phyloP scores from a whole-genome alignment of 1,284 basidiomycete species.

The Cutaneotrichosporon sp. region DNA sequence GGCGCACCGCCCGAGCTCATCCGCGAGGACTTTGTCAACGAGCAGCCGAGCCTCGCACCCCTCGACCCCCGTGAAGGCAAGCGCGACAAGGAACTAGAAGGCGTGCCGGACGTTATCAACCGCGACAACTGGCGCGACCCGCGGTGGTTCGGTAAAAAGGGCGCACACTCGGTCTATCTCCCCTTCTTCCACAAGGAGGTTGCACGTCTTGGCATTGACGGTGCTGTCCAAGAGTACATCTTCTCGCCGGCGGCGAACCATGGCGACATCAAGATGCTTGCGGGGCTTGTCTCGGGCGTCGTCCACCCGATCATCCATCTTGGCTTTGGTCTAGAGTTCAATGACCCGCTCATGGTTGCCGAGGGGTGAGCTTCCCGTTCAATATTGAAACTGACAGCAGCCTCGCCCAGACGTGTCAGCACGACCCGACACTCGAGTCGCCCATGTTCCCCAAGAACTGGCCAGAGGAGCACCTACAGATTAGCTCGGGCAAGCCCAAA shows the following conservation, averaged over 20 bases:
- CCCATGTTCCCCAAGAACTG: constrained; percentile 21
- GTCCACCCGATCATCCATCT: constrained; percentile 60
- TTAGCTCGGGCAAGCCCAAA: background rate
- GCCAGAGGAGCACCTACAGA: constrained; percentile 16
- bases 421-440: constrained; percentile 98
- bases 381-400: constrained; percentile 21
- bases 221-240: constrained; percentile 55
- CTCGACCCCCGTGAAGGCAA: constrained; percentile 50
- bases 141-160: constrained; percentile 55
- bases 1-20: constrained; percentile 56
- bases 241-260: constrained; percentile 49
- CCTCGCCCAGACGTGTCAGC: constrained; percentile 79
- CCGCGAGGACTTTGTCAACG: constrained; percentile 45
- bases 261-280: constrained; percentile 55
- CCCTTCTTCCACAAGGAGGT: constrained; percentile 57
- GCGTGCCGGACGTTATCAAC: constrained; percentile 28
- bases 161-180: constrained; percentile 56
- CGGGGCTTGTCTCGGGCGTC: constrained; percentile 55
- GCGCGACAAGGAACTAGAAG: constrained; percentile 20
- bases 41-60: constrained; percentile 48
- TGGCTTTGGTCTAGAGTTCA: constrained; percentile 63
- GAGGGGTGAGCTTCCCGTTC: constrained; percentile 47
- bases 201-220: constrained; percentile 48
- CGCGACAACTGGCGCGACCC: constrained; percentile 53
- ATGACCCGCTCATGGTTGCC: constrained; percentile 55